Base-by-base conservation (phyloP, 345 rosid species). In the Hibiscus syriacus region DNA sequence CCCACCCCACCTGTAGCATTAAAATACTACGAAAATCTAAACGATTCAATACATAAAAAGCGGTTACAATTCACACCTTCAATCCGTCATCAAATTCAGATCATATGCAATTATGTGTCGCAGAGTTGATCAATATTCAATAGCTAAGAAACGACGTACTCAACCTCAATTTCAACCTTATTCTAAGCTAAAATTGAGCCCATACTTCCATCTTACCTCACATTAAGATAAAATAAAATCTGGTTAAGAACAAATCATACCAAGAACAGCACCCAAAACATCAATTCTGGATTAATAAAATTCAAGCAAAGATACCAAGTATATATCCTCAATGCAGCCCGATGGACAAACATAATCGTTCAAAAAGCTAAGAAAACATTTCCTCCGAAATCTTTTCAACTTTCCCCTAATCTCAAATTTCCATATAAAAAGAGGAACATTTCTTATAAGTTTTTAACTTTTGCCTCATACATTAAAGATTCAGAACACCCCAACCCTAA, bases 321-420 rank as follows among this genome's bases (percentile, higher is more conserved):
- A 25, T 45, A 43, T 26, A 8, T 10, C 54, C 9, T 48, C 67
- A 64, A 65, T 48, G 55, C 56, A 65, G 69, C 69, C 26, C 7
- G 8, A 29, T n/a, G 10, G 16, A 46, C 25, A 23, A 3, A 16
- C 53, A 64, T 26, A 43, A 45, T 64, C 23, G 26, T 26, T 26
- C 5, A 4, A 43, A 23, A 30, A 41, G 26, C 17, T 23, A 22
- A 62, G n/a, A 17, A 11, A 14, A 13, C 8, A 20, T 39, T 20
- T 29, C 39, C n/a, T 48, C 26, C 3, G 38, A 36, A 65, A 17
- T 0, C 5, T 43, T 29, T 11, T 14, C 3, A 43, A 54, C n/a
- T n/a, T n/a, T n/a, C n/a, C n/a, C n/a, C n/a, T n/a, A n/a, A n/a
- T n/a, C n/a, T n/a, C n/a, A n/a, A n/a, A n/a, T n/a, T n/a, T n/a